Evolutionary conservation across 2,329 filamentous ascomycete species (phyloP).

Genomic region (Aspergillus pseudotamarii): DNA sequence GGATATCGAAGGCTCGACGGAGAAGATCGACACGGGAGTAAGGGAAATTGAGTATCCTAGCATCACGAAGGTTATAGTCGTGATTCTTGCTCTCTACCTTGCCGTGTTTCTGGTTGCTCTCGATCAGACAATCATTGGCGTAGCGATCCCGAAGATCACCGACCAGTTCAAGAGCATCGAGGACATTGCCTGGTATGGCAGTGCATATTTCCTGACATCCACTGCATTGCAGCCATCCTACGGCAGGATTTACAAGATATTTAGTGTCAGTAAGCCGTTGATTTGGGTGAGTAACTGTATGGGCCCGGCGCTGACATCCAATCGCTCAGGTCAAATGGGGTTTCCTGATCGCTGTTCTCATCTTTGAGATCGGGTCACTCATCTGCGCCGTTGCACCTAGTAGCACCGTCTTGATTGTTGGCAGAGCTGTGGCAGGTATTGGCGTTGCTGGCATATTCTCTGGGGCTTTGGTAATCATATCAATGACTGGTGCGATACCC

Average conservation of each 20-base stretch:
- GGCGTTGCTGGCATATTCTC: slow-evolving; percentile 41
- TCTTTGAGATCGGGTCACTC: slow-evolving; percentile 44
- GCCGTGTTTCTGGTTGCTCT: slow-evolving; percentile 30
- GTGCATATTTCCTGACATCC: slow-evolving; percentile 41
- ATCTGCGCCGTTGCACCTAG: slow-evolving; percentile 40
- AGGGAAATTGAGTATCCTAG: slow-evolving; percentile 21
- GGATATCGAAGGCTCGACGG: not conserved
- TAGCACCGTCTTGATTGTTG: slow-evolving; percentile 38
- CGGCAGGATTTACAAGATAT: slow-evolving; percentile 60
- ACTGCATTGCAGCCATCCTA: slow-evolving; percentile 11
- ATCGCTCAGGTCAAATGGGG: slow-evolving; percentile 35
- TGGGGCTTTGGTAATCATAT: slow-evolving; percentile 30
- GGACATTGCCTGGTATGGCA: slow-evolving; percentile 68
- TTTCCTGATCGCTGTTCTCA: slow-evolving; percentile 35
- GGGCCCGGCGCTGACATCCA: not conserved
- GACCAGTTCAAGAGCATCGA: slow-evolving; percentile 34
- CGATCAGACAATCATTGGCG: slow-evolving; percentile 37
- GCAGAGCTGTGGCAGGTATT: slow-evolving; percentile 40
- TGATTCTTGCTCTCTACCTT: slow-evolving; percentile 26
- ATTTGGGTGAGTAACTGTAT: not conserved
- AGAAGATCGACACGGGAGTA: not conserved
- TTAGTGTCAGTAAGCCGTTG: not conserved
- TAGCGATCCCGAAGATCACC: slow-evolving; percentile 28
- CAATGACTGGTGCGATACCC: slow-evolving; percentile 15
- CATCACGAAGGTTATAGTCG: slow-evolving; percentile 17